phyloP scores from a whole-genome alignment of 2,329 filamentous ascomycete species.

The Sordariomycetes sp. region DNA sequence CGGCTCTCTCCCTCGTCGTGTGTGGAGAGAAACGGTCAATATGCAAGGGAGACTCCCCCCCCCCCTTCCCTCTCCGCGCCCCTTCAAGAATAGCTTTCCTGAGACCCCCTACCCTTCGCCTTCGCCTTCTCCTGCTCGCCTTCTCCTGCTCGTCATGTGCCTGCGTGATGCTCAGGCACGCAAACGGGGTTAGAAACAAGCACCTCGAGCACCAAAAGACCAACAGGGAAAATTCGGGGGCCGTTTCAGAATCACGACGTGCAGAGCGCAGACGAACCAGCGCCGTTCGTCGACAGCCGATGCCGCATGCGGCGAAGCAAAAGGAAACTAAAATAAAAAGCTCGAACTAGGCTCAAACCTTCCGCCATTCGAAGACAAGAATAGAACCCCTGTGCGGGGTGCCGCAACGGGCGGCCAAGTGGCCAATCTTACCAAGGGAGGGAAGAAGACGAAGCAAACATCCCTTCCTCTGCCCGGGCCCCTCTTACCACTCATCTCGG shows the following conservation, averaged over 20 bases:
- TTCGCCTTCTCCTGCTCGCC: neutral
- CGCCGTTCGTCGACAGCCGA: neutral
- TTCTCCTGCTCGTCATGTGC: neutral
- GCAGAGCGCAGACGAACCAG: neutral
- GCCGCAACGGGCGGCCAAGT: neutral
- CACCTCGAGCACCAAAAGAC: neutral
- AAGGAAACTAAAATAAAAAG: too few relatives aligned
- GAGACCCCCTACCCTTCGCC: neutral
- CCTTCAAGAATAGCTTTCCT: conserved; percentile 1
- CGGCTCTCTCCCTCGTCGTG: neutral
- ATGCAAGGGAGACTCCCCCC: conserved; percentile 1
- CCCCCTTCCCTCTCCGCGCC: neutral
- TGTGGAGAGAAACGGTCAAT: neutral
- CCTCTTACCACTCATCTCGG: neutral
- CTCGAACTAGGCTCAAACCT: neutral
- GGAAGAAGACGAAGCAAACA: neutral
- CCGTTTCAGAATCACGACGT: neutral
- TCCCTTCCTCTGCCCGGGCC: neutral
- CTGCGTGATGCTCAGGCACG: conserved; percentile 4
- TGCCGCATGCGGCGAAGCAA: neutral
- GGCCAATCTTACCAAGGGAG: neutral
- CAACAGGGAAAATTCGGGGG: neutral
- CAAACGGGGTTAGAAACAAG: conserved; percentile 2
- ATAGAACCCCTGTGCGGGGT: neutral
- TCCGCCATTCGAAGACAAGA: neutral